A percentile compares a stretch with the other conserved stretches of the same genome.
These are phyloP conservation scores for Fusarium transvaalense DNA, from an alignment of 2,329 filamentous ascomycete genomes.

Conservation along the genomic window DNA sequence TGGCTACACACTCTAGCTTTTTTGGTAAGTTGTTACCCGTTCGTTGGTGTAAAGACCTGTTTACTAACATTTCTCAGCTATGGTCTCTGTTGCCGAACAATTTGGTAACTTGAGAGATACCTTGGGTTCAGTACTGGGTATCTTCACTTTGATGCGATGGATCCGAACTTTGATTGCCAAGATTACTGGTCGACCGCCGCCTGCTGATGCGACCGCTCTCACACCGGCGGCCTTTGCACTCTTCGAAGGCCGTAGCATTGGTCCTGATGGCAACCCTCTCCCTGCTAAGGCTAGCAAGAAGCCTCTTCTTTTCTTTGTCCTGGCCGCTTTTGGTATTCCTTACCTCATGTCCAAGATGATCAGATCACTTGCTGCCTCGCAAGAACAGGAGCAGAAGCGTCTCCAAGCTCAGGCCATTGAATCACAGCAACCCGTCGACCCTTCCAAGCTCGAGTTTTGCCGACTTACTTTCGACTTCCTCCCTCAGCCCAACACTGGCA, in stretches of 20 bases:
- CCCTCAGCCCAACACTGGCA: constrained; percentile 75
- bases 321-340: constrained; percentile 93
- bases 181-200: constrained; percentile 89
- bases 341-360: constrained; percentile 99
- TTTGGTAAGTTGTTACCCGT: constrained; percentile 75
- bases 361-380: constrained; percentile 81
- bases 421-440: constrained; percentile 75
- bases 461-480: constrained; percentile 94
- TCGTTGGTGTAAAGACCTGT: neutral
- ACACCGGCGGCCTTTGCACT: constrained; percentile 92
- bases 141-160: constrained; percentile 97
- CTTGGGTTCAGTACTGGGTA: constrained; percentile 91
- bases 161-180: constrained; percentile 91
- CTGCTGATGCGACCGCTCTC: constrained; percentile 86
- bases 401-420: constrained; percentile 65
- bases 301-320: constrained; percentile 93
- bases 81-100: constrained; percentile 98
- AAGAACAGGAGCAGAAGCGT: constrained; percentile 82
- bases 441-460: constrained; percentile 95
- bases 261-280: constrained; percentile 72
- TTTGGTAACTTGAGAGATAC: constrained; percentile 94
- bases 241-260: constrained; percentile 78
- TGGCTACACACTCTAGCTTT: constrained; percentile 99
- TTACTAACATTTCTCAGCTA: constrained; percentile 68
- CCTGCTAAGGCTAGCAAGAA: constrained; percentile 87